A percentile compares a stretch with the other conserved stretches of the same genome.
Conservation (phyloP, 2,329 filamentous ascomycete genomes). For the Biscogniauxia sp. region DNA sequence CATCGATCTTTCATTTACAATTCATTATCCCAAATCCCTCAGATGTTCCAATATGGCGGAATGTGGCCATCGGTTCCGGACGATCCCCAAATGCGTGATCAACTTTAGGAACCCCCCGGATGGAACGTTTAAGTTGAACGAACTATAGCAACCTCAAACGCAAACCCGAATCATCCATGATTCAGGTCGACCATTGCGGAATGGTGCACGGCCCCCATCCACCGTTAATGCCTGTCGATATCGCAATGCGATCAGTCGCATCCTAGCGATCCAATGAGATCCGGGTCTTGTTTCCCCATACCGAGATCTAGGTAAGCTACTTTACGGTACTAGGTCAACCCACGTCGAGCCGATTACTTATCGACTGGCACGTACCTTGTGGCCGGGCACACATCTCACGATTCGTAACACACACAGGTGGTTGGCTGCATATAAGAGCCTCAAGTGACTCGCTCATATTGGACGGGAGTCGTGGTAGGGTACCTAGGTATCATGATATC, state of each 20-base stretch:
- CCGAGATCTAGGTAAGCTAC: neutral
- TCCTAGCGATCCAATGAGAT: neutral
- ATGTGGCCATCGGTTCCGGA: neutral
- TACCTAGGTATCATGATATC: neutral
- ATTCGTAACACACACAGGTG: neutral
- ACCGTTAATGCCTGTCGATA: conserved; percentile 4
- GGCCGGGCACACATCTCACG: neutral
- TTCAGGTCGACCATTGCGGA: conserved; percentile 17
- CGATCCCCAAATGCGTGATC: neutral
- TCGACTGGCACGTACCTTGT: neutral
- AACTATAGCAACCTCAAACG: conserved; percentile 17
- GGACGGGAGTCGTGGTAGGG: neutral
- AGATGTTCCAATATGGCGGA: too few relatives aligned
- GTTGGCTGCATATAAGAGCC: conserved; percentile 1
- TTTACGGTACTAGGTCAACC: neutral
- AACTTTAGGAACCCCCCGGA: neutral
- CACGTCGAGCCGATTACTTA: neutral
- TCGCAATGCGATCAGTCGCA: conserved; percentile 6
- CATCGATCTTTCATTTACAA: too few relatives aligned
- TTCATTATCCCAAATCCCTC: too few relatives aligned
- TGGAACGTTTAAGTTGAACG: conserved; percentile 4
- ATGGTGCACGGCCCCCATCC: conserved; percentile 13
- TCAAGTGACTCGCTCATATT: neutral
- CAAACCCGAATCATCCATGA: conserved; percentile 15
- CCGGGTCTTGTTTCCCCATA: neutral